Evolutionary conservation across 768 basidiomycete species (phyloP).

Genomic region (Cystobasidium tubakii): DNA sequence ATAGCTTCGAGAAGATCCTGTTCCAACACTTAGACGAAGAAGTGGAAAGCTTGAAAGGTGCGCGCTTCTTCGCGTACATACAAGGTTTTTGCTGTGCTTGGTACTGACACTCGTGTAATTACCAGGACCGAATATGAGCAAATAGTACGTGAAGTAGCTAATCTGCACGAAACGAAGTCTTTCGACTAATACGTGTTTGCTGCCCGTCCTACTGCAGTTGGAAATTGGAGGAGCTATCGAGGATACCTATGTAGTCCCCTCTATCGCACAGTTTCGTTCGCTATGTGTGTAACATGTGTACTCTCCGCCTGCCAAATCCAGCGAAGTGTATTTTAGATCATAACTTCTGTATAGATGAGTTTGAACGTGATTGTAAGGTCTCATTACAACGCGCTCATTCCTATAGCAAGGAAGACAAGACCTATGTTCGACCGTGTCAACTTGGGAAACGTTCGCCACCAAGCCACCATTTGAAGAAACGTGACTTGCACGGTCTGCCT

Average conservation of each 20-base stretch:
- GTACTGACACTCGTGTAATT: not conserved
- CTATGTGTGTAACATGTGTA: no score
- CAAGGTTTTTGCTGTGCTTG: not conserved
- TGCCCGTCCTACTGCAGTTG: not conserved
- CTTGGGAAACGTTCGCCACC: no score
- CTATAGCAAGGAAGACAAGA: no score
- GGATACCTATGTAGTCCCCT: not conserved
- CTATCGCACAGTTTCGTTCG: no score
- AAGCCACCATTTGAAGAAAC: no score
- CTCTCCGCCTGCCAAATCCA: no score
- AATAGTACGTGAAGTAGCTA: not conserved
- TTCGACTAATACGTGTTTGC: no score
- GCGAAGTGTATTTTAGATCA: no score
- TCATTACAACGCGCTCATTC: no score
- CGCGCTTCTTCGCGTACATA: not conserved
- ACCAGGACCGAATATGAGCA: not conserved
- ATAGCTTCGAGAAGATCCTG: slow-evolving; percentile 48
- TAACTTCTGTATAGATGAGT: no score
- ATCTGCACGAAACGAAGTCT: not conserved
- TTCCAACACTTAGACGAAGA: slow-evolving; percentile 50
- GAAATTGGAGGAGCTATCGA: not conserved
- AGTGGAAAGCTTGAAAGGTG: slow-evolving; percentile 47
- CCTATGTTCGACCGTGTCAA: no score
- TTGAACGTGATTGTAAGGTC: no score
- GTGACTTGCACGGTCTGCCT: not conserved